A percentile compares a stretch with the other conserved stretches of the same genome.
Conservation (phyloP, 2,329 filamentous ascomycete genomes). For the Ascosphaera acerosa region DNA sequence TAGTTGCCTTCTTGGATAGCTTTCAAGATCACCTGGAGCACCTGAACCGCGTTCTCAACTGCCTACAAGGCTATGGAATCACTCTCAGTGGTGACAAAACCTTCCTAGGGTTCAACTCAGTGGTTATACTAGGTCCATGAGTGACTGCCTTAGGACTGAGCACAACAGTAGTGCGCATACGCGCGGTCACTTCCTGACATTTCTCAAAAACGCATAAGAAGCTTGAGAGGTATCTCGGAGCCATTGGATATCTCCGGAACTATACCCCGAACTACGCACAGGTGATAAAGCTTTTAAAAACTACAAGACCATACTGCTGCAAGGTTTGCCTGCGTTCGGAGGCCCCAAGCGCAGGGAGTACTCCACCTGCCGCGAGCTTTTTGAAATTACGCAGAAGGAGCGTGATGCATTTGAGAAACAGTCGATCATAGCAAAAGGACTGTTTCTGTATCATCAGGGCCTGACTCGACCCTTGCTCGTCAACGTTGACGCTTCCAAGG, state of each 20-base stretch:
- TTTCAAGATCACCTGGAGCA: constrained; percentile 1
- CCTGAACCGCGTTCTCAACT: background rate
- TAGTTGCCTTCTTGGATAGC: constrained; percentile 1
- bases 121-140: constrained; percentile 1
- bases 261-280: constrained; percentile 1
- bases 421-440: background rate
- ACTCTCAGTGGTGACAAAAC: background rate
- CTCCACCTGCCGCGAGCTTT: background rate
- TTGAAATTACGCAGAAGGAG: background rate
- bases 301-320: background rate
- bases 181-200: background rate
- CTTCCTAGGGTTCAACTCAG: constrained; percentile 1
- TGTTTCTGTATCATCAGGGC: background rate
- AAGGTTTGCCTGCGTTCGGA: background rate
- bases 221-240: constrained; percentile 2
- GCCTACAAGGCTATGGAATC: background rate
- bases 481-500: background rate
- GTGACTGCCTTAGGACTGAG: constrained; percentile 1
- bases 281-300: background rate
- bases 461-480: background rate
- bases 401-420: background rate
- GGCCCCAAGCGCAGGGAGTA: background rate
- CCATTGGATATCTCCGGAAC: background rate
- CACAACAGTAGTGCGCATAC: background rate
- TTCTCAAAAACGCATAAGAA: constrained; percentile 1